Conservation (phyloP, 2,329 filamentous ascomycete genomes). For the Aureobasidium pullulans region DNA sequence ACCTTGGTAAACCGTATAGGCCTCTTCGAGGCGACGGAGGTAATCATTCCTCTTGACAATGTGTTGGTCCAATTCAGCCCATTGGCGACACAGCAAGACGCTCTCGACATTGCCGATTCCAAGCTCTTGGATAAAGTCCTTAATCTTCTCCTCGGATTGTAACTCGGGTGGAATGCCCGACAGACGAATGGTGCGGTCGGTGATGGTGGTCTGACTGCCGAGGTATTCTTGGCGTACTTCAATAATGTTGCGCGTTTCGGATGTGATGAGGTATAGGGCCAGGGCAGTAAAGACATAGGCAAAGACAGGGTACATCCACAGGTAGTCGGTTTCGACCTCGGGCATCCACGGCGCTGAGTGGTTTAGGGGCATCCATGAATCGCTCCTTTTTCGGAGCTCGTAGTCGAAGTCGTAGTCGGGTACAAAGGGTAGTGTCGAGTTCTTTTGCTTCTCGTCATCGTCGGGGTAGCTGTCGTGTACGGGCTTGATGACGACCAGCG, state of each 20-base stretch:
- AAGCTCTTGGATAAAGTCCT: constrained; percentile 76
- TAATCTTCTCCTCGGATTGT: constrained; percentile 74
- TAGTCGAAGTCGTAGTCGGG: constrained; percentile 5
- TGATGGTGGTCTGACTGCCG: constrained; percentile 89
- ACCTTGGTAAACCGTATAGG: constrained; percentile 72
- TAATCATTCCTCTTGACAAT: constrained; percentile 59
- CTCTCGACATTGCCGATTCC: constrained; percentile 84
- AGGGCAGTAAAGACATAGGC: constrained; percentile 84
- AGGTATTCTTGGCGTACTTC: constrained; percentile 82
- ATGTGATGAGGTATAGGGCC: constrained; percentile 73
- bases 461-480: constrained; percentile 64
- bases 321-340: constrained; percentile 48
- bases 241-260: constrained; percentile 79
- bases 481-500: constrained; percentile 71
- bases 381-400: neutral
- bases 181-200: constrained; percentile 85
- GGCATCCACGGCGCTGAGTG: constrained; percentile 11
- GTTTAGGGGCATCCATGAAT: neutral
- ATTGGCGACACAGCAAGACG: constrained; percentile 79
- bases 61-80: constrained; percentile 71
- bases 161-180: constrained; percentile 79
- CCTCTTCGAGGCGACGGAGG: constrained; percentile 69
- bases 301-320: constrained; percentile 94
- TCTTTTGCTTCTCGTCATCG: constrained; percentile 28
- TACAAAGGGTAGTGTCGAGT: constrained; percentile 15